phyloP scores from a whole-genome alignment of 495 filamentous ascomycete species.

The Bacidia gigantensis region DNA sequence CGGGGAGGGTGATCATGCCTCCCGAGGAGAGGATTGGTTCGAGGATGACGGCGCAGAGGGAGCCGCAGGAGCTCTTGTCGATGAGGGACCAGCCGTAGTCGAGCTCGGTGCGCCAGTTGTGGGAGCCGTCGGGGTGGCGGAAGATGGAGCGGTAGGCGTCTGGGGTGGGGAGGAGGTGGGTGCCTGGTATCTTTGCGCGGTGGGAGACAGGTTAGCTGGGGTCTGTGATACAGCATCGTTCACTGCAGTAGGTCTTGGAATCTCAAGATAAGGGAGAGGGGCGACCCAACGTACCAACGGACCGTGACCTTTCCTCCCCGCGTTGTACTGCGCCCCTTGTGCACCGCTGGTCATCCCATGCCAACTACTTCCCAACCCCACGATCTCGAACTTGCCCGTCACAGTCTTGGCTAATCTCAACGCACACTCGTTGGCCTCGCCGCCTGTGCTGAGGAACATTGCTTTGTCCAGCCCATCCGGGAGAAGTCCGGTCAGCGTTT shows the following conservation, averaged over 20 bases:
- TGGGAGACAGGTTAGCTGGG: conserved; percentile 53
- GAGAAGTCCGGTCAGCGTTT: conserved; percentile 31
- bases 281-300: no score
- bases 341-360: conserved; percentile 62
- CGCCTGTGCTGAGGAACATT: conserved; percentile 39
- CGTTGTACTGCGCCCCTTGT: conserved; percentile 48
- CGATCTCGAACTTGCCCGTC: conserved; percentile 36
- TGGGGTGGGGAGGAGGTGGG: conserved; percentile 53
- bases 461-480: conserved; percentile 28
- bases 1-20: conserved; percentile 48
- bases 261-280: no score
- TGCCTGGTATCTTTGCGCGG: conserved; percentile 53
- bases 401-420: conserved; percentile 49
- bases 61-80: conserved; percentile 58
- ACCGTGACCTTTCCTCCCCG: conserved; percentile 17
- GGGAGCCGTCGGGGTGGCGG: conserved; percentile 33
- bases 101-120: conserved; percentile 32
- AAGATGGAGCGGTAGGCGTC: conserved; percentile 38
- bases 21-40: conserved; percentile 50
- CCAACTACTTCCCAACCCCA: conserved; percentile 53
- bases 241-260: conserved; percentile 36
- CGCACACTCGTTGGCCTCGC: conserved; percentile 57
- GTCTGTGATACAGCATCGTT: conserved; percentile 48
- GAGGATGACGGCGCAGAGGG: conserved; percentile 63
- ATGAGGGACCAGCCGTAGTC: conserved; percentile 45